Evolutionary conservation across 768 basidiomycete species (phyloP), one percentile per base, ranked within the genome.

Genomic region (Terana coerulea): DNA sequence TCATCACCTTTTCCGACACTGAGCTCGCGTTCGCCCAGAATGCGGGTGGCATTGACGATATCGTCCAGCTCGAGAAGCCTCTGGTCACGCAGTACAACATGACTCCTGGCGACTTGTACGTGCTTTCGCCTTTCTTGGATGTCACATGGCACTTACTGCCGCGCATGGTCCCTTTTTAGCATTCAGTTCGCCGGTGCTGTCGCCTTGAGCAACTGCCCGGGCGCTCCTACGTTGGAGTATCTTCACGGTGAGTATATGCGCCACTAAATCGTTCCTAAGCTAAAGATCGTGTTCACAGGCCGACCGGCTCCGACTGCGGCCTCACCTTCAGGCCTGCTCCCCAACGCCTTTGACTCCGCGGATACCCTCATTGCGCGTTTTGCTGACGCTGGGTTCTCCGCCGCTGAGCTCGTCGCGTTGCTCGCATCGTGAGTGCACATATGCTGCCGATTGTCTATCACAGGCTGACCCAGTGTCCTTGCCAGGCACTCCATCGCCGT

Each of bases 91-190:
- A 60, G 31, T 63, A 73, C 63, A 66, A 69, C 55, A 65, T 75
- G 36, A 61, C 34, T 21, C 46, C 70, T 34, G 77, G 74, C 36
- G 78, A 79, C 64, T 72, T 79, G 76, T 77, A 55, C 48, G 74
- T 65, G 2, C 25, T 47, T 28, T 47, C 9, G 8, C 8, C 19
- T n/a, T n/a, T n/a, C n/a, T n/a, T n/a, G n/a, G n/a, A n/a, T n/a
- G n/a, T n/a, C n/a, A n/a, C n/a, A n/a, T n/a, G n/a, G n/a, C n/a
- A n/a, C n/a, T n/a, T n/a, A n/a, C n/a, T n/a, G n/a, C n/a, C n/a
- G n/a, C n/a, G n/a, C n/a, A n/a, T n/a, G n/a, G n/a, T n/a, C n/a
- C n/a, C n/a, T n/a, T n/a, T n/a, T n/a, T n/a, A n/a, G n/a, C 59
- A 64, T 65, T 30, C 61, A 64, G 44, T 64, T 65, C 42, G 64